These are phyloP conservation scores for Sphagnum tenellum DNA, from an alignment of 225 moss, liverwort and hornwort genomes.

Conservation along the genomic window DNA sequence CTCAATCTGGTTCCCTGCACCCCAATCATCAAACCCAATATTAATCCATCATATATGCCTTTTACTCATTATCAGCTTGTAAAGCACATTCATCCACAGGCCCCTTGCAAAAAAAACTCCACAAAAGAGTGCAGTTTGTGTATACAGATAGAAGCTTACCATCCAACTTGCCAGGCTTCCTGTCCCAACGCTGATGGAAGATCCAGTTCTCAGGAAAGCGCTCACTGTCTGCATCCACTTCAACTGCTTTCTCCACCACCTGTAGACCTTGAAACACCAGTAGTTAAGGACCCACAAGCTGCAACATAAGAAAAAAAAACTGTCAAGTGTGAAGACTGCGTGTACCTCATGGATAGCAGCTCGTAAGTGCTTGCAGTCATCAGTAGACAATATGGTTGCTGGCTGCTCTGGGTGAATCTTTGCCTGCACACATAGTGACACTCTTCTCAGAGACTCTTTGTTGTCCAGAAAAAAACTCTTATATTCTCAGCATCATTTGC, in stretches of 20 bases:
- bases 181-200: constrained; percentile 67
- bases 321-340: background rate
- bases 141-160: constrained; percentile 19
- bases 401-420: constrained; percentile 62
- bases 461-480: background rate
- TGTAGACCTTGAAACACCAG: constrained; percentile 1
- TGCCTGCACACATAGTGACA: constrained; percentile 25
- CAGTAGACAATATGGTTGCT: constrained; percentile 38
- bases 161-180: constrained; percentile 47
- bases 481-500: background rate
- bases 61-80: background rate
- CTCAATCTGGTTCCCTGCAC: constrained; percentile 46
- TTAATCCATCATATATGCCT: constrained; percentile 1
- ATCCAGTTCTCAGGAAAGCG: constrained; percentile 56
- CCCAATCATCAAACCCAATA: background rate
- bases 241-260: constrained; percentile 55
- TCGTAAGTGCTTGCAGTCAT: constrained; percentile 40
- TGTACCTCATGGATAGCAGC: constrained; percentile 43
- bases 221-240: constrained; percentile 54
- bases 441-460: background rate
- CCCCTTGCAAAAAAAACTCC: background rate
- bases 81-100: background rate
- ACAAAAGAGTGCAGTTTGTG: background rate
- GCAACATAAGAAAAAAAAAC: background rate
- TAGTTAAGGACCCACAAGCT: too few species aligned